Base-by-base conservation (phyloP, 345 rosid species). In the Acer negundo region DNA sequence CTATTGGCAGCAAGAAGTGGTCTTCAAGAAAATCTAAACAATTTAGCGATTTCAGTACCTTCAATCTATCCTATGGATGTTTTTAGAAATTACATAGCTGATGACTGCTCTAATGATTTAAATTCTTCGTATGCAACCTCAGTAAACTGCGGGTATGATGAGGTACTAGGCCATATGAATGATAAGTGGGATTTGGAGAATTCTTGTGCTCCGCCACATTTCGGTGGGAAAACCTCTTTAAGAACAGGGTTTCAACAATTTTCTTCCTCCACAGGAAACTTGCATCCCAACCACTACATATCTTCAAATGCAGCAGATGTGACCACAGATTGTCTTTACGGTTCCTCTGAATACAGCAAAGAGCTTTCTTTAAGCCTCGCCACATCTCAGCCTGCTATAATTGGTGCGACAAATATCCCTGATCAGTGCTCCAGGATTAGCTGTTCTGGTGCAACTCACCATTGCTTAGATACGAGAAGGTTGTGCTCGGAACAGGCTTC, bases 361-460 rank as follows among this genome's bases (percentile, higher is more conserved):
- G 97, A 89, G 82, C 94, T 91, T 47, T 91, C 97, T 2, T 70
- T 96, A 77, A 94, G 98, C 78, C 97, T 94, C 31, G 91, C 93
- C 15, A 87, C 95, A 0, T 75, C 89, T 5, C 85, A 81, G 40
- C 84, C 87, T 70, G 79, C 86, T 10, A 75, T 75, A 6, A 44
- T 81, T 19, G 69, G 77, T 46, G 80, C 80, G 44, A 55, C 81
- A 22, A 81, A 78, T 76, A 77, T 83, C 67, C 77, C 91, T 8
- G 92, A 92, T 77, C 94, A 80, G 75, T 87, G 86, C 83, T 91
- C 93, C 0, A 89, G 86, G 79, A 86, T 89, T 55, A 71, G 83
- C 65, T 78, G 71, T 76, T 66, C 82, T 22, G 84, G 80, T 61
- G 82, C 55, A 44, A 67, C 86, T 77, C 81, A 62, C 55, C 81